phyloP scores from a whole-genome alignment of 2,329 filamentous ascomycete species.

The Talaromyces rugulosus region DNA sequence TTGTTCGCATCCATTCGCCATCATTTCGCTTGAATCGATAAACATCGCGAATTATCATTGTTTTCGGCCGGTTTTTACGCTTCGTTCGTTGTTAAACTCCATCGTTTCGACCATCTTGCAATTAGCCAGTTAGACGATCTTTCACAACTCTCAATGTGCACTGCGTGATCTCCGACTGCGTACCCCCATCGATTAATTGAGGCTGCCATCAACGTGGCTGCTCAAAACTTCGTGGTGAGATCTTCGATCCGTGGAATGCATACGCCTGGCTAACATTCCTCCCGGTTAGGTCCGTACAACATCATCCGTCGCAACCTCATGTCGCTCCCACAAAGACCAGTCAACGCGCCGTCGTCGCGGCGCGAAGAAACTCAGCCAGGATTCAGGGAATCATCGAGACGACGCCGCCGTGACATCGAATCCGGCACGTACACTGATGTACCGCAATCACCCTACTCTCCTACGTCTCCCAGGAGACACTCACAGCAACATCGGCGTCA shows the following conservation, averaged over 20 bases:
- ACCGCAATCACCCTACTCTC: constrained; percentile 29
- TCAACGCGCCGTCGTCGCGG: constrained; percentile 53
- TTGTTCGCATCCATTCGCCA: background rate
- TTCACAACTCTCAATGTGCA: background rate
- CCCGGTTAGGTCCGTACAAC: constrained; percentile 10
- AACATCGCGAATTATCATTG: background rate
- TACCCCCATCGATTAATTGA: background rate
- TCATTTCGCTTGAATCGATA: background rate
- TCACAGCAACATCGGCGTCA: constrained; percentile 9
- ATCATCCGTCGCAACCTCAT: constrained; percentile 26
- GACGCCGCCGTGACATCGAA: constrained; percentile 69
- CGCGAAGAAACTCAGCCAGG: constrained; percentile 56
- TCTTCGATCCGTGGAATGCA: constrained; percentile 12
- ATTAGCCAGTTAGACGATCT: background rate
- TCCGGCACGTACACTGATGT: constrained; percentile 47
- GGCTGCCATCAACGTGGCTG: background rate
- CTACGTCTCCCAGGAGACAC: constrained; percentile 36
- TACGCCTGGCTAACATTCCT: constrained; percentile 11
- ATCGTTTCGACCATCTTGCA: background rate
- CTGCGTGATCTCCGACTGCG: background rate
- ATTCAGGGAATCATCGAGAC: constrained; percentile 65
- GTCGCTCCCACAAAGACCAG: constrained; percentile 59
- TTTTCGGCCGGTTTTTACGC: background rate
- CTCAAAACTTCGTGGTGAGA: constrained; percentile 9
- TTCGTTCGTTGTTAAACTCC: background rate